phyloP scores from a whole-genome alignment of 306 rosid species.

The Malus domestica region ASM211411v1 NC_041795.1:23674501-23675000 shows the following conservation, averaged over 20 bases:
- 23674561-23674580: background rate
- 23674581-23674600: background rate
- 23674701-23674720: background rate
- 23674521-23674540: background rate
- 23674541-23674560: background rate
- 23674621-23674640: background rate
- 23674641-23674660: background rate
- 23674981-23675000: conserved; percentile 44
- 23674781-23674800: background rate
- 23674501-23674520: background rate
- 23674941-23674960: conserved; percentile 50
- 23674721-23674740: background rate
- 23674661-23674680: background rate
- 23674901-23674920: conserved; percentile 11
- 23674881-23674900: conserved; percentile 2
- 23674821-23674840: background rate
- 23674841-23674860: background rate
- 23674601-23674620: background rate
- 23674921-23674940: conserved; percentile 61
- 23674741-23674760: background rate
- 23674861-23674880: background rate
- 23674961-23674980: conserved; percentile 55
- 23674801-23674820: background rate
- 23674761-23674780: background rate
- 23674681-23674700: background rate